These are phyloP conservation scores for Lentinus tigrinus DNA, from an alignment of 768 basidiomycete species.

Conservation along the genomic window DNA sequence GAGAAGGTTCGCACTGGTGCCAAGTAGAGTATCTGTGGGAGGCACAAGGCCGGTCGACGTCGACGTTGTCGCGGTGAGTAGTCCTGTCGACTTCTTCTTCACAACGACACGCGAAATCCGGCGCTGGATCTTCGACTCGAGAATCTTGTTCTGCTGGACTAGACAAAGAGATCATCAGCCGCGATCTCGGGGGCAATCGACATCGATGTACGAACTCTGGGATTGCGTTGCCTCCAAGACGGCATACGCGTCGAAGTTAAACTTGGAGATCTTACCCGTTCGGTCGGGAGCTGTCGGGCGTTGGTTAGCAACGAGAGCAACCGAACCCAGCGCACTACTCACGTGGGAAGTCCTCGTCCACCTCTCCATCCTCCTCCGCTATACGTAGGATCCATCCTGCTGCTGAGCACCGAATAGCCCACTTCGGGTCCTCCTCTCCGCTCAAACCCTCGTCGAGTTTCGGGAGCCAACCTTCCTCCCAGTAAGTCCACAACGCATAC, in stretches of 20 bases:
- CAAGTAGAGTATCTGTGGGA: conserved; percentile 37
- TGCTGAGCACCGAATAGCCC: conserved; percentile 60
- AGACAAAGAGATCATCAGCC: neutral
- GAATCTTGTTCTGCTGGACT: conserved; percentile 76
- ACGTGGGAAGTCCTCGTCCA: conserved; percentile 99
- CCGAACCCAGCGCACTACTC: conserved; percentile 27
- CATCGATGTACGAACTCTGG: conserved; percentile 51
- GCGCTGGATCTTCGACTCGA: conserved; percentile 80
- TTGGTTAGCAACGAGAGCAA: neutral
- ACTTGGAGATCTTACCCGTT: conserved; percentile 79
- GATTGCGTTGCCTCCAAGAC: conserved; percentile 71
- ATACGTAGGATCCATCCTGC: conserved; percentile 92
- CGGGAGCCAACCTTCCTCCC: conserved; percentile 84
- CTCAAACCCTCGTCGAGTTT: conserved; percentile 65
- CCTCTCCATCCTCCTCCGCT: conserved; percentile 95
- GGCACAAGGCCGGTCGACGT: conserved; percentile 34
- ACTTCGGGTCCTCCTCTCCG: conserved; percentile 61
- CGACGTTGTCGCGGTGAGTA: conserved; percentile 32
- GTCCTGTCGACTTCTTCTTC: conserved; percentile 53
- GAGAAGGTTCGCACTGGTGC: conserved; percentile 38
- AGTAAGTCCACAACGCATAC: conserved; percentile 88
- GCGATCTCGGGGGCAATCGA: neutral
- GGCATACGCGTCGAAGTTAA: conserved; percentile 88
- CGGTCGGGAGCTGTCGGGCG: conserved; percentile 78
- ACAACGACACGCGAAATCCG: conserved; percentile 72